These are phyloP conservation scores for Phytophthora tubulina DNA, from an alignment of 352 stramenopile species.

Conservation along the genomic window DNA sequence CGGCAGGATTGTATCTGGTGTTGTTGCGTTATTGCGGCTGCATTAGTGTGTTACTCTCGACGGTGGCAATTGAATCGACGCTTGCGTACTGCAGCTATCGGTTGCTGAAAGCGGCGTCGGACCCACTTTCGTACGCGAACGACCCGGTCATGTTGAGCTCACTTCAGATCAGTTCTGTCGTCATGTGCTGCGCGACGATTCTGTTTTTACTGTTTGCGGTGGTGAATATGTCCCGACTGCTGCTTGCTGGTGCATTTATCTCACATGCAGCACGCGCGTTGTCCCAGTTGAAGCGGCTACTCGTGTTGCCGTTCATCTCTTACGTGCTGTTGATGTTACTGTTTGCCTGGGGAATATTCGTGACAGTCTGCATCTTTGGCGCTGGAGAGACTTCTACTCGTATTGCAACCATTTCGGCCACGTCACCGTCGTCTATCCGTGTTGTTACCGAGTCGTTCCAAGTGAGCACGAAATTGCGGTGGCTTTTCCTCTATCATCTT, in stretches of 20 bases:
- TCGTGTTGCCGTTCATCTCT: slow-evolving; percentile 77
- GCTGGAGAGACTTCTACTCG: slow-evolving; percentile 68
- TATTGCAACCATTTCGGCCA: slow-evolving; percentile 65
- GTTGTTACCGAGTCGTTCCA: slow-evolving; percentile 77
- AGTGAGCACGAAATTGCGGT: slow-evolving; percentile 70
- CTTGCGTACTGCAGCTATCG: slow-evolving; percentile 75
- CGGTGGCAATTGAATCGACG: slow-evolving; percentile 65
- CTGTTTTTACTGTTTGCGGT: slow-evolving; percentile 74
- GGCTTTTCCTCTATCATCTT: slow-evolving; percentile 79
- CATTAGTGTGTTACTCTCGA: slow-evolving; percentile 76
- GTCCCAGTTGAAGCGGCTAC: slow-evolving; percentile 69
- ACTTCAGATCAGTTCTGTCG: slow-evolving; percentile 65
- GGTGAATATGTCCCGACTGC: slow-evolving; percentile 67
- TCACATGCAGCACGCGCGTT: slow-evolving; percentile 76
- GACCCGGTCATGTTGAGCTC: slow-evolving; percentile 79
- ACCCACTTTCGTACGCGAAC: slow-evolving; percentile 60
- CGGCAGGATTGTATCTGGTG: slow-evolving; percentile 70
- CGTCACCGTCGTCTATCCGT: slow-evolving; percentile 54
- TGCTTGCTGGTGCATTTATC: slow-evolving; percentile 83
- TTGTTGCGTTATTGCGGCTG: slow-evolving; percentile 79
- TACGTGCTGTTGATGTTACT: slow-evolving; percentile 72
- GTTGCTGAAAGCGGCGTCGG: slow-evolving; percentile 56
- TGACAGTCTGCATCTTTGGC: slow-evolving; percentile 83
- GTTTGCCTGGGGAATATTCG: slow-evolving; percentile 77
- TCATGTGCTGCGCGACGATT: slow-evolving; percentile 68